Evolutionary conservation across 192 early-diverging fungal genomes (phyloP).

Genomic region (Radiomyces spectabilis): DNA sequence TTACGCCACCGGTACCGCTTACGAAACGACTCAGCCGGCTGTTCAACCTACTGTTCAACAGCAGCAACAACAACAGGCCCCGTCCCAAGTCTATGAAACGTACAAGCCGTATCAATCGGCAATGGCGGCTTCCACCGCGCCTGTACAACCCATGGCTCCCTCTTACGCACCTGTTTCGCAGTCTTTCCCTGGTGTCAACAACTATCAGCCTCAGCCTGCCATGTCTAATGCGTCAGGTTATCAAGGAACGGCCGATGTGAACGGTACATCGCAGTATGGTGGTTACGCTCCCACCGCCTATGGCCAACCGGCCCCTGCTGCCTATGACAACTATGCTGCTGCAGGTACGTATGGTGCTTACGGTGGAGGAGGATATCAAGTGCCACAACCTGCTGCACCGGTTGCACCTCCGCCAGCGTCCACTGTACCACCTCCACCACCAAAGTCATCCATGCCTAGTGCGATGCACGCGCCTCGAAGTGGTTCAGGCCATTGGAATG

Average conservation of each 20-base stretch:
- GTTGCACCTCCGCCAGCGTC: constrained; percentile 13
- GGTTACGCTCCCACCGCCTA: not conserved
- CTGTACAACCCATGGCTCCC: constrained; percentile 26
- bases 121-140: constrained; percentile 4
- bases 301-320: not conserved
- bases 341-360: not conserved
- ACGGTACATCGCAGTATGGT: too few relatives aligned
- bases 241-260: too few relatives aligned
- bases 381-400: not conserved
- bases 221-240: too few relatives aligned
- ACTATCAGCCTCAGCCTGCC: constrained; percentile 15
- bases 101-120: constrained; percentile 4
- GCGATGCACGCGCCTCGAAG: constrained; percentile 22
- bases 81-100: constrained; percentile 10
- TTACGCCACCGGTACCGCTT: not conserved
- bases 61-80: constrained; percentile 14
- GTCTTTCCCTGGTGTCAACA: not conserved
- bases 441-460: not conserved
- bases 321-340: not conserved
- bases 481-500: constrained; percentile 49
- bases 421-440: not conserved
- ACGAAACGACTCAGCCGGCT: too few relatives aligned
- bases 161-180: not conserved
- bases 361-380: not conserved
- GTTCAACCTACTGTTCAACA: too few relatives aligned